Evolutionary conservation across 2,329 filamentous ascomycete species (phyloP).

Genomic region (Fusarium agapanthi): DNA sequence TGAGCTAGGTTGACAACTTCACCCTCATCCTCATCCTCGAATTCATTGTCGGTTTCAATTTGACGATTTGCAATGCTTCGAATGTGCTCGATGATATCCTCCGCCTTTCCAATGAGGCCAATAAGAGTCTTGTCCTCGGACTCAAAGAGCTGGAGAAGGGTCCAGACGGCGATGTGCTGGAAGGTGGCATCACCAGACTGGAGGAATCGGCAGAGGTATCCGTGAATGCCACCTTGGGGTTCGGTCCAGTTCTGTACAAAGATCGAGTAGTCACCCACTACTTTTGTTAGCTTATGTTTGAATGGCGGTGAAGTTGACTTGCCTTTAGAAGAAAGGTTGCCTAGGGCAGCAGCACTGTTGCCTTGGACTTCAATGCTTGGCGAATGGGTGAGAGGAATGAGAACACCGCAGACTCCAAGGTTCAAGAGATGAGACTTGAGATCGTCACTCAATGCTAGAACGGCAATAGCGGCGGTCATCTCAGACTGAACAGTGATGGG

Average conservation of each 20-base stretch:
- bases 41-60: constrained; percentile 86
- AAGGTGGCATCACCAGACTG: constrained; percentile 96
- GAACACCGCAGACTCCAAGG: constrained; percentile 92
- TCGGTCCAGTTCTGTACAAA: constrained; percentile 95
- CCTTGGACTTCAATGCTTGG: constrained; percentile 98
- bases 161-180: constrained; percentile 99
- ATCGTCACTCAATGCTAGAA: constrained; percentile 93
- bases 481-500: constrained; percentile 96
- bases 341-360: constrained; percentile 94
- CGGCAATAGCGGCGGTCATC: constrained; percentile 99
- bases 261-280: constrained; percentile 95
- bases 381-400: constrained; percentile 94
- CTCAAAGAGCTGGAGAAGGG: constrained; percentile 91
- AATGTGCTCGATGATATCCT: constrained; percentile 92
- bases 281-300: constrained; percentile 19
- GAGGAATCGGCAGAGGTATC: constrained; percentile 91
- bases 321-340: constrained; percentile 98
- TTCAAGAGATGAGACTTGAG: constrained; percentile 91
- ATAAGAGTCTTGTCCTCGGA: constrained; percentile 93
- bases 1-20: constrained; percentile 93
- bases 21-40: constrained; percentile 88
- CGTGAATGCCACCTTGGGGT: constrained; percentile 92
- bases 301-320: constrained; percentile 41
- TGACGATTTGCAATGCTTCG: constrained; percentile 89
- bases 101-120: constrained; percentile 85